phyloP scores from a whole-genome alignment of 805 yeast species.

The Kodamaea kaohsiungensis region DNA sequence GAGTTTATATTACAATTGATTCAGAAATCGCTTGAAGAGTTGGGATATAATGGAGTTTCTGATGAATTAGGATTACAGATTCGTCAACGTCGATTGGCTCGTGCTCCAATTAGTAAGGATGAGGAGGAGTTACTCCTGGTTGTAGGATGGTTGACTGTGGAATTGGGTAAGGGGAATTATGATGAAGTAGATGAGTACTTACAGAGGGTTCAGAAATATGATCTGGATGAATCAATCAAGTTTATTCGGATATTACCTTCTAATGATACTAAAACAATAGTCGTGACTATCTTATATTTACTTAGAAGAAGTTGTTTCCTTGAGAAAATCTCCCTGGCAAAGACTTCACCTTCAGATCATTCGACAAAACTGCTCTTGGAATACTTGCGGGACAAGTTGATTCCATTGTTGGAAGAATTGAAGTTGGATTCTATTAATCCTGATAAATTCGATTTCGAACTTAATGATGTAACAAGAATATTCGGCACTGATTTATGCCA shows the following conservation, averaged over 20 bases:
- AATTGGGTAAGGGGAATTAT: conserved; percentile 18
- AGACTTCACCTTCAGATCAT: background rate
- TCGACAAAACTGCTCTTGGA: conserved; percentile 15
- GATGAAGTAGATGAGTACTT: conserved; percentile 16
- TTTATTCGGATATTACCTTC: conserved; percentile 6
- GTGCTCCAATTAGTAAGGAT: background rate
- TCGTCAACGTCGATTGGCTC: conserved; percentile 7
- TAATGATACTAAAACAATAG: conserved; percentile 10
- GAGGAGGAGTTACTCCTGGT: conserved; percentile 10
- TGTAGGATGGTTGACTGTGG: conserved; percentile 19
- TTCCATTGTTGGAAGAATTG: conserved; percentile 28
- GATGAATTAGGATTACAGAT: conserved; percentile 18
- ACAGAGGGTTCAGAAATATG: background rate
- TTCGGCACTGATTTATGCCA: conserved; percentile 16
- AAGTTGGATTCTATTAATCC: conserved; percentile 2
- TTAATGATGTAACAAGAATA: conserved; percentile 2
- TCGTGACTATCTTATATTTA: conserved; percentile 23
- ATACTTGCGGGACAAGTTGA: conserved; percentile 25
- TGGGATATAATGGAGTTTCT: conserved; percentile 30
- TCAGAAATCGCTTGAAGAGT: conserved; percentile 29
- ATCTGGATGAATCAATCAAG: background rate
- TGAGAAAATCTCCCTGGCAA: conserved; percentile 13
- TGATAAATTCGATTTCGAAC: conserved; percentile 11
- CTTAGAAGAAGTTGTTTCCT: conserved; percentile 25
- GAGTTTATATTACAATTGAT: conserved; percentile 32